phyloP scores from a whole-genome alignment of 1,284 basidiomycete species.

The Singerocomus rubriflavus region DNA sequence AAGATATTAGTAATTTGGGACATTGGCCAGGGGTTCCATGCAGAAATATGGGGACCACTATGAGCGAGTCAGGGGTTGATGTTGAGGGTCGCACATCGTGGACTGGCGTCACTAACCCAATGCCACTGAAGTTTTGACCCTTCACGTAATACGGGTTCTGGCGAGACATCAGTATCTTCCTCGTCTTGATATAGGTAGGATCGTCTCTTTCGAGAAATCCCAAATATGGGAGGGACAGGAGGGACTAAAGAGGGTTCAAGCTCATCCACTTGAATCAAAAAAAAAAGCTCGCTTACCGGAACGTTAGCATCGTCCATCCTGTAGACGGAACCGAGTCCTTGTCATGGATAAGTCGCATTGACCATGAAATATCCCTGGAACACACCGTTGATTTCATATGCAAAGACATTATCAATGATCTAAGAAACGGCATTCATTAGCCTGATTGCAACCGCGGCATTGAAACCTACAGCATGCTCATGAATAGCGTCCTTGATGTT shows the following conservation, averaged over 20 bases:
- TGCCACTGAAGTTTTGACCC: conserved; percentile 62
- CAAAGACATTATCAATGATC: conserved; percentile 64
- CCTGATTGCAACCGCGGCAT: not conserved
- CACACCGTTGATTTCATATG: conserved; percentile 73
- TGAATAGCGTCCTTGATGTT: conserved; percentile 62
- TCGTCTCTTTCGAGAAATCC: conserved; percentile 65
- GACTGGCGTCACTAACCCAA: conserved; percentile 49
- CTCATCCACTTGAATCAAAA: not conserved
- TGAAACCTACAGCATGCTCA: conserved; percentile 51
- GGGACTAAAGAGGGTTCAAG: conserved; percentile 44
- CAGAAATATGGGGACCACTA: conserved; percentile 72
- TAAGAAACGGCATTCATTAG: conserved; percentile 23
- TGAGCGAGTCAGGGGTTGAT: not conserved
- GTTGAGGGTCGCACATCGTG: conserved; percentile 1
- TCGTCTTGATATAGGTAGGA: conserved; percentile 58
- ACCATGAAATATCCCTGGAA: not conserved
- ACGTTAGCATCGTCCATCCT: conserved; percentile 83
- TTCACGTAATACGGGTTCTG: conserved; percentile 68
- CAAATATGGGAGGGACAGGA: conserved; percentile 74
- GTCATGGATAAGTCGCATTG: not conserved
- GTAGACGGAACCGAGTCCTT: conserved; percentile 64
- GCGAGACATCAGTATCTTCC: conserved; percentile 56
- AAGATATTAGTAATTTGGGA: conserved; percentile 72
- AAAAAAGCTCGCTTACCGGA: conserved; percentile 47
- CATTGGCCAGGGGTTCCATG: conserved; percentile 80